Evolutionary conservation across 2,329 filamentous ascomycete genomes (phyloP).

Genomic region (Penicillium sp.): DNA sequence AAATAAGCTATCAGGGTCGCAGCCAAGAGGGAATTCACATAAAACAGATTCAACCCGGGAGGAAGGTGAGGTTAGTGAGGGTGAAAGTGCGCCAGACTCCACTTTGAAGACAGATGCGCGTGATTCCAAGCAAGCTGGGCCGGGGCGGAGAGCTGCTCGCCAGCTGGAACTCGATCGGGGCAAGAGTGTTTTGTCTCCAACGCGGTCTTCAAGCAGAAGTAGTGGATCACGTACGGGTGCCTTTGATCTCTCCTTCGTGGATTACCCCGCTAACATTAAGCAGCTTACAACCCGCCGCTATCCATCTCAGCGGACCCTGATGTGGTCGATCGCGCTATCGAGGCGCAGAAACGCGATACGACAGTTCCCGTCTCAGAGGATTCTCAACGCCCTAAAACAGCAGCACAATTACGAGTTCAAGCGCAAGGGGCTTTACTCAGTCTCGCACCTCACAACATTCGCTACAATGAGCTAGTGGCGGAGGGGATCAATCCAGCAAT

Average conservation of each 20-base stretch:
- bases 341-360: constrained; percentile 10
- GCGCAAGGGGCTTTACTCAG: constrained; percentile 67
- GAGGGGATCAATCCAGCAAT: constrained; percentile 67
- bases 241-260: background rate
- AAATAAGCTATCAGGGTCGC: background rate
- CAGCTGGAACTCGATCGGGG: constrained; percentile 26
- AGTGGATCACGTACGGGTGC: constrained; percentile 36
- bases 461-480: constrained; percentile 68
- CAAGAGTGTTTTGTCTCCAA: constrained; percentile 23
- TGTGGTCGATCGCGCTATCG: constrained; percentile 11
- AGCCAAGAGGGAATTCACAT: background rate
- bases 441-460: constrained; percentile 62
- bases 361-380: background rate
- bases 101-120: constrained; percentile 1
- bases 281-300: constrained; percentile 38
- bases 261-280: constrained; percentile 21
- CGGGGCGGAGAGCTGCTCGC: constrained; percentile 1
- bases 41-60: constrained; percentile 52
- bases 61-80: constrained; percentile 75
- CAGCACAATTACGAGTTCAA: constrained; percentile 41
- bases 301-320: constrained; percentile 25
- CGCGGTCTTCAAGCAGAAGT: constrained; percentile 25
- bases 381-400: constrained; percentile 21
- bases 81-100: constrained; percentile 45
- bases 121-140: background rate